Evolutionary conservation across 352 stramenopile genomes (phyloP).

Genomic region (Globisporangium viniferum): DNA sequence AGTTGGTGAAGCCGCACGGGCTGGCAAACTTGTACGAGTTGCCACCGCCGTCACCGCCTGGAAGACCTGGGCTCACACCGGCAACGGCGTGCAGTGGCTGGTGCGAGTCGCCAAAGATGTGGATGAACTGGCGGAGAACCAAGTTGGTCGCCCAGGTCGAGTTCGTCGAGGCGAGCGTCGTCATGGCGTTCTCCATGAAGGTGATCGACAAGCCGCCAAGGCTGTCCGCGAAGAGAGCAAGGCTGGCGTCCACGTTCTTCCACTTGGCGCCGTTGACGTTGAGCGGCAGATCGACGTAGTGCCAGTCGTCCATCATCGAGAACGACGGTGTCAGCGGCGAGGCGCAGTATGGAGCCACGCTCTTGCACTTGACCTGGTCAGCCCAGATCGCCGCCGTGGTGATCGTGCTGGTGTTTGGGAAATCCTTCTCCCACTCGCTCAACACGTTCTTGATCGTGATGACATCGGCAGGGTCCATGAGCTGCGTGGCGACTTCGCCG

Average conservation of each 20-base stretch:
- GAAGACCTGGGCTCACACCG: slow-evolving; percentile 42
- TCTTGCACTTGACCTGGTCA: slow-evolving; percentile 59
- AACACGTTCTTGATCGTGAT: slow-evolving; percentile 48
- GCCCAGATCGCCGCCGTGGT: slow-evolving; percentile 49
- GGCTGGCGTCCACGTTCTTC: slow-evolving; percentile 31
- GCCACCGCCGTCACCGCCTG: slow-evolving; percentile 47
- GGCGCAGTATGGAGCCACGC: slow-evolving; percentile 30
- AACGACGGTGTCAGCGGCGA: slow-evolving; percentile 40
- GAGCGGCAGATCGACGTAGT: slow-evolving; percentile 66
- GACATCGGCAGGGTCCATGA: slow-evolving; percentile 44
- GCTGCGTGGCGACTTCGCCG: slow-evolving; percentile 45
- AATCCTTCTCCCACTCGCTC: slow-evolving; percentile 43
- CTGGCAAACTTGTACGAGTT: slow-evolving; percentile 55
- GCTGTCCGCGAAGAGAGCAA: slow-evolving; percentile 49
- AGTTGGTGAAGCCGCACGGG: slow-evolving; percentile 53
- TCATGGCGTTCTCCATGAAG: slow-evolving; percentile 44
- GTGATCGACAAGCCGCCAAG: slow-evolving; percentile 45
- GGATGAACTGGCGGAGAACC: slow-evolving; percentile 63
- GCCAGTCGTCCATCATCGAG: slow-evolving; percentile 54
- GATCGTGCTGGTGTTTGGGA: slow-evolving; percentile 54
- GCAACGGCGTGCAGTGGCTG: slow-evolving; percentile 58
- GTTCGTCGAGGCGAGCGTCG: slow-evolving; percentile 57
- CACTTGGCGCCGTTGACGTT: slow-evolving; percentile 46
- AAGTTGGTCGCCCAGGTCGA: slow-evolving; percentile 69
- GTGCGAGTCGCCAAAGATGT: slow-evolving; percentile 65